A percentile compares a stretch with the other conserved stretches of the same genome.
Conservation (phyloP, 495 filamentous ascomycete species). For the Annulohypoxylon moriforme region DNA sequence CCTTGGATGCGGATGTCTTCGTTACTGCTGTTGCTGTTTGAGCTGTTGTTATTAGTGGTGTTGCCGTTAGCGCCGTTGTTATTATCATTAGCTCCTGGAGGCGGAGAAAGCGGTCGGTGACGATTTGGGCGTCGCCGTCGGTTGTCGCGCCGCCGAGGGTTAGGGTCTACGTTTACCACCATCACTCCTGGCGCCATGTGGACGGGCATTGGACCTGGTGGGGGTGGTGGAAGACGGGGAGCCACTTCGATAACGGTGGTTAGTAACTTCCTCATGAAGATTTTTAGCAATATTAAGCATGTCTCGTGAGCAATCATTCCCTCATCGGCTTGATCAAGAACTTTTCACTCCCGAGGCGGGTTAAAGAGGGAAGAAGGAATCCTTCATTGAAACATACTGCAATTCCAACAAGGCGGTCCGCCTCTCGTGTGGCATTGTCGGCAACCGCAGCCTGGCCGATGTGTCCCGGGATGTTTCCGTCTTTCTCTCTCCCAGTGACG, state of each 20-base stretch:
- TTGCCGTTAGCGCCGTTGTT: background rate
- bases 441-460: constrained; percentile 58
- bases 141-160: constrained; percentile 21
- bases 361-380: background rate
- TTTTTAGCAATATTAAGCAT: background rate
- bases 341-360: background rate
- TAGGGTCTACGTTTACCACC: constrained; percentile 24
- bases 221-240: constrained; percentile 51
- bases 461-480: constrained; percentile 55
- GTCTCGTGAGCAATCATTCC: background rate
- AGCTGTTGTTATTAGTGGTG: background rate
- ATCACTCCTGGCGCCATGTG: constrained; percentile 31
- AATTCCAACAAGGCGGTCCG: constrained; percentile 59
- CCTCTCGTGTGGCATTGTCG: constrained; percentile 50
- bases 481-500: constrained; percentile 53
- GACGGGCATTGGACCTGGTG: constrained; percentile 26
- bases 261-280: background rate
- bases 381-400: constrained; percentile 17
- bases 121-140: background rate
- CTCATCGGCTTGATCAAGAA: background rate
- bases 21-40: constrained; percentile 7
- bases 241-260: constrained; percentile 35
- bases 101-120: constrained; percentile 11
- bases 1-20: constrained; percentile 49
- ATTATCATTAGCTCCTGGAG: background rate